These are phyloP conservation scores for Fusarium oligoseptatum DNA, from an alignment of 2,329 filamentous ascomycete species.

Conservation along the genomic window DNA sequence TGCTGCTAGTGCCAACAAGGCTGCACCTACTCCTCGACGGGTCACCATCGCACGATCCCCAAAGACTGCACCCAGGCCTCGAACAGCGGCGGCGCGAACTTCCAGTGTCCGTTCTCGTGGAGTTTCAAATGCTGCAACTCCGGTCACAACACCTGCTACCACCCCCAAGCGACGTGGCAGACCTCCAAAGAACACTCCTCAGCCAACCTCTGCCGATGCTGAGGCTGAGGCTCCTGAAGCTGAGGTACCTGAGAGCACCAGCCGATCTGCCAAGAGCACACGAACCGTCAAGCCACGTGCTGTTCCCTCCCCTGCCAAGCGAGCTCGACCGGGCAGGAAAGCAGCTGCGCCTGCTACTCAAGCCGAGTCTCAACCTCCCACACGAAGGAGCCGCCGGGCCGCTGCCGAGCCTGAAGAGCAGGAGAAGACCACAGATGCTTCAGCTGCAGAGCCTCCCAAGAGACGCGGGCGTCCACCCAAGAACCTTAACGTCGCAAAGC, in stretches of 20 bases:
- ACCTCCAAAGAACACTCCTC: slow-evolving; percentile 36
- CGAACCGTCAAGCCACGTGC: slow-evolving; percentile 24
- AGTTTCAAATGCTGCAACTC: neutral
- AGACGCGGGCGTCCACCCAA: slow-evolving; percentile 39
- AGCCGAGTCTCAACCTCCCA: slow-evolving; percentile 4
- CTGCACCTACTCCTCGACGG: slow-evolving; percentile 16
- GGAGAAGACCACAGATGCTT: neutral
- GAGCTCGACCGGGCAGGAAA: slow-evolving; percentile 35
- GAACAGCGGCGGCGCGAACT: neutral
- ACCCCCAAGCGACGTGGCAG: slow-evolving; percentile 43
- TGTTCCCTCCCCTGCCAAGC: slow-evolving; percentile 40
- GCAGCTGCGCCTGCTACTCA: slow-evolving; percentile 9
- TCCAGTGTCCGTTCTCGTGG: neutral
- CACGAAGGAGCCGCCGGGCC: slow-evolving; percentile 27
- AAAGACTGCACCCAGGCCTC: slow-evolving; percentile 25
- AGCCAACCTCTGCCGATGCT: slow-evolving; percentile 11
- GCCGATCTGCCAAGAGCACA: slow-evolving; percentile 16
- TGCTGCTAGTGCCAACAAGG: slow-evolving; percentile 30
- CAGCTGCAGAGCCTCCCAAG: slow-evolving; percentile 22
- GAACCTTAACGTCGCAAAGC: slow-evolving; percentile 9
- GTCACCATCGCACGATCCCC: slow-evolving; percentile 12
- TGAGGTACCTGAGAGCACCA: slow-evolving; percentile 11
- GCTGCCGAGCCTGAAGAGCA: slow-evolving; percentile 17
- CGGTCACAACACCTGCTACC: slow-evolving; percentile 16
- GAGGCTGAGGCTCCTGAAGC: neutral